Evolutionary conservation across 1,284 basidiomycete genomes (phyloP), one percentile per base, ranked within the genome.

Genomic region (Xanthoconium separans): DNA sequence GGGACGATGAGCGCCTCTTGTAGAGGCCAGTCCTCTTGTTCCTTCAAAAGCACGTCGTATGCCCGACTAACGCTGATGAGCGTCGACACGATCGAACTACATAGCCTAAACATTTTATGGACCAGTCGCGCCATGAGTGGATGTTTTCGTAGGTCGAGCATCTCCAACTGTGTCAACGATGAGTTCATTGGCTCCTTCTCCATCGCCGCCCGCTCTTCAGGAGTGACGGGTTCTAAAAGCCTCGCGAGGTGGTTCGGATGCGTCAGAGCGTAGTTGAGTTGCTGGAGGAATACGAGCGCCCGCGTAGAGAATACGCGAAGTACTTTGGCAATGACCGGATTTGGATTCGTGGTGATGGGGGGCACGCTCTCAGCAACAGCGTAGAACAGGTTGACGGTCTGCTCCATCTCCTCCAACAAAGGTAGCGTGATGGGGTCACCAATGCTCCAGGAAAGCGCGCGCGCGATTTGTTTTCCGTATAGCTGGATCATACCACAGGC

Each of bases 241-340:
- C 85, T 87, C 0, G 86, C 83, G 20, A 97, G 80, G 61, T 93
- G 88, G 62, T 93, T 89, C 8, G 95, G 94, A 72, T 97, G 95
- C 1, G 91, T 89, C 50, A 96, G 77, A 0, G 93, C 90, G 62
- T 95, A 94, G 66, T 93, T 93, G 53, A 96, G 72, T 57, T 94
- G 89, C 65, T 93, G 91, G 0, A 98, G 75, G n/a, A 95, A 80
- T 36, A 81, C 73, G 18, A 95, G 74, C 0, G 85, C 84, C 53
- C 82, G 82, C 2, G 76, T 75, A 2, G 83, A 81, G 67, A 92
- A 92, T 13, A 82, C 82, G 1, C 78, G 77, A 36, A 94, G 74
- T 2, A 92, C 80, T 58, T 83, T 81, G 51, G 77, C 77, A 30
- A 83, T 77, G 3, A 77, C 76, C 2, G 76, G 70, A 40, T 75